Conservation (phyloP, 768 basidiomycete genomes). For the Amanita thiersii region DNA sequence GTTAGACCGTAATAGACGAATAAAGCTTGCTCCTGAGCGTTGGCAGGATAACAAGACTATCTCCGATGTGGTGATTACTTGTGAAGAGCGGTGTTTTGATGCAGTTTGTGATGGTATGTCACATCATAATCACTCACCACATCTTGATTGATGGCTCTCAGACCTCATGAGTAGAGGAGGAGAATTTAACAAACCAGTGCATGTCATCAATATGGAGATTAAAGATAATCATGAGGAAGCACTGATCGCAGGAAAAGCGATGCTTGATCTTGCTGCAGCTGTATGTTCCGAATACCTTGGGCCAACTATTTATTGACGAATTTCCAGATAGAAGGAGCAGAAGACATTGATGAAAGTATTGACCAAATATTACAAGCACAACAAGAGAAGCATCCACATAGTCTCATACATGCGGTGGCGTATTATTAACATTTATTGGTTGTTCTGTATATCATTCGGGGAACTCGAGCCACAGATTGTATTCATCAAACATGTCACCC, state of each 20-base stretch:
- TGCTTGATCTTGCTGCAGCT: slow-evolving; percentile 83
- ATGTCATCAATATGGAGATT: slow-evolving; percentile 96
- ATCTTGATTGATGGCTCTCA: slow-evolving; percentile 17
- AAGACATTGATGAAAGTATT: slow-evolving; percentile 89
- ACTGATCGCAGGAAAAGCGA: slow-evolving; percentile 89
- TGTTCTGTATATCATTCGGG: slow-evolving; percentile 5
- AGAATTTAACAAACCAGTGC: slow-evolving; percentile 89
- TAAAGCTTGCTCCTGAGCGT: slow-evolving; percentile 90
- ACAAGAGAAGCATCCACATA: slow-evolving; percentile 87
- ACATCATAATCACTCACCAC: not conserved
- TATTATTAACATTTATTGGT: slow-evolving; percentile 57
- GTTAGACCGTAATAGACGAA: slow-evolving; percentile 89
- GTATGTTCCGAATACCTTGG: slow-evolving; percentile 38
- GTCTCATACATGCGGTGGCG: slow-evolving; percentile 82
- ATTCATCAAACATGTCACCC: too few relatives aligned
- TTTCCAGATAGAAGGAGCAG: slow-evolving; percentile 70
- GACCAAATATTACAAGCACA: slow-evolving; percentile 79
- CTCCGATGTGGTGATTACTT: slow-evolving; percentile 97
- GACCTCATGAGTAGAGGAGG: slow-evolving; percentile 85
- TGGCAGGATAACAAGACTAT: slow-evolving; percentile 90
- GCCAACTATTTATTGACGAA: slow-evolving; percentile 4
- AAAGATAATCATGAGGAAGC: slow-evolving; percentile 99
- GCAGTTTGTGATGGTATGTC: slow-evolving; percentile 91
- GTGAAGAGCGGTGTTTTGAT: slow-evolving; percentile 98
- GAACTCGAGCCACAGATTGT: too few relatives aligned